These are phyloP conservation scores for Scheffersomyces segobiensis DNA, from an alignment of 1,139 yeast genomes.

Conservation along the genomic window DNA sequence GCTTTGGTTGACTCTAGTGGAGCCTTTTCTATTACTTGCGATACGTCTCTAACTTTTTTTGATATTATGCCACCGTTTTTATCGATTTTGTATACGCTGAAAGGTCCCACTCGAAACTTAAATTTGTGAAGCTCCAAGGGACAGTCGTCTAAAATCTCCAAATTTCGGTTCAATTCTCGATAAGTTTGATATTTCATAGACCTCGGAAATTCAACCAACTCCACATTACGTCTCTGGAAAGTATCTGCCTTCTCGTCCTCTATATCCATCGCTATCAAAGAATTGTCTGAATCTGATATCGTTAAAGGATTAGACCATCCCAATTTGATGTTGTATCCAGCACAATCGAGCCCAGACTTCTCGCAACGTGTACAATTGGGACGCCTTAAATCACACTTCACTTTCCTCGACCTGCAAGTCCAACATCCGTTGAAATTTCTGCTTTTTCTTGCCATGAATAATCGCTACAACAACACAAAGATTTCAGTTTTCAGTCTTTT, in stretches of 20 bases:
- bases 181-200: conserved; percentile 34
- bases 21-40: not conserved
- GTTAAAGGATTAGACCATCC: conserved; percentile 44
- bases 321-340: conserved; percentile 40
- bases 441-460: conserved; percentile 26
- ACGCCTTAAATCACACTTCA: conserved; percentile 47
- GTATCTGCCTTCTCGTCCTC: conserved; percentile 21
- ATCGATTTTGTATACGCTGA: conserved; percentile 19
- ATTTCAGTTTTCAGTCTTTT: not conserved
- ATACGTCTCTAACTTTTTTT: not conserved
- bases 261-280: conserved; percentile 19
- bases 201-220: conserved; percentile 34
- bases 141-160: conserved; percentile 27
- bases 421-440: conserved; percentile 54
- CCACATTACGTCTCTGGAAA: conserved; percentile 40
- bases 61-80: not conserved
- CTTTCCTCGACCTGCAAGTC: conserved; percentile 52
- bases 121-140: not conserved
- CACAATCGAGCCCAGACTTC: conserved; percentile 40
- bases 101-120: conserved; percentile 32
- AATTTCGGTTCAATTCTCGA: conserved; percentile 24
- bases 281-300: conserved; percentile 17
- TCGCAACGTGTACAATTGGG: conserved; percentile 46
- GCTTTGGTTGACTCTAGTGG: not conserved
- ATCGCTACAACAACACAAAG: not conserved